These are phyloP conservation scores for Ustilaginoidea virens DNA, from an alignment of 2,329 filamentous ascomycete species.

Conservation along the genomic window DNA sequence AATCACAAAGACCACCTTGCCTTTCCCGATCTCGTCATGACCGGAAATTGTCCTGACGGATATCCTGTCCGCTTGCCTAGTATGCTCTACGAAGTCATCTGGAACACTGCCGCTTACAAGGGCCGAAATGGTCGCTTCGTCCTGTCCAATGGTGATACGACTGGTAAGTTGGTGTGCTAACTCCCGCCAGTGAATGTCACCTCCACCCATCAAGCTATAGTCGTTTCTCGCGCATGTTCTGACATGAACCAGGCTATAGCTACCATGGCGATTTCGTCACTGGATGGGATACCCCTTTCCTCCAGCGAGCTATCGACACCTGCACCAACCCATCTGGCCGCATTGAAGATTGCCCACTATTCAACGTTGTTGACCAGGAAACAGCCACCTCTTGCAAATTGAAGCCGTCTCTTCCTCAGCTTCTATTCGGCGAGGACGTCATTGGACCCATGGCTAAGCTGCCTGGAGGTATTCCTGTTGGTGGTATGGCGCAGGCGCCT, in stretches of 20 bases:
- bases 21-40: conserved; percentile 63
- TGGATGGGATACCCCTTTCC: conserved; percentile 56
- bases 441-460: conserved; percentile 39
- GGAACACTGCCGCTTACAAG: conserved; percentile 51
- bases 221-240: too few species aligned
- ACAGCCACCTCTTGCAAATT: conserved; percentile 47
- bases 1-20: conserved; percentile 55
- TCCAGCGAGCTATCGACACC: conserved; percentile 55
- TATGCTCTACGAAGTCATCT: conserved; percentile 79
- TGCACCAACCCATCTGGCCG: conserved; percentile 59
- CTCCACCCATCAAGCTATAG: too few species aligned
- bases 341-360: conserved; percentile 61
- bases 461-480: conserved; percentile 42
- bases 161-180: conserved; percentile 44
- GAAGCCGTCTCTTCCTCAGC: conserved; percentile 31
- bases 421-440: conserved; percentile 44
- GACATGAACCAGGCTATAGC: conserved; percentile 41
- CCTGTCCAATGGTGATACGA: conserved; percentile 62
- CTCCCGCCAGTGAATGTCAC: too few species aligned
- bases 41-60: conserved; percentile 56
- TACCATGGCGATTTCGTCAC: conserved; percentile 71
- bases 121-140: conserved; percentile 54
- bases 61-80: conserved; percentile 55
- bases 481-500: conserved; percentile 3
- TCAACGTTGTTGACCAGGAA: conserved; percentile 50